A percentile compares a stretch with the other conserved stretches of the same genome.
Evolutionary conservation across 805 yeast genomes (phyloP).

Genomic region (Wickerhamomyces mucosus): DNA sequence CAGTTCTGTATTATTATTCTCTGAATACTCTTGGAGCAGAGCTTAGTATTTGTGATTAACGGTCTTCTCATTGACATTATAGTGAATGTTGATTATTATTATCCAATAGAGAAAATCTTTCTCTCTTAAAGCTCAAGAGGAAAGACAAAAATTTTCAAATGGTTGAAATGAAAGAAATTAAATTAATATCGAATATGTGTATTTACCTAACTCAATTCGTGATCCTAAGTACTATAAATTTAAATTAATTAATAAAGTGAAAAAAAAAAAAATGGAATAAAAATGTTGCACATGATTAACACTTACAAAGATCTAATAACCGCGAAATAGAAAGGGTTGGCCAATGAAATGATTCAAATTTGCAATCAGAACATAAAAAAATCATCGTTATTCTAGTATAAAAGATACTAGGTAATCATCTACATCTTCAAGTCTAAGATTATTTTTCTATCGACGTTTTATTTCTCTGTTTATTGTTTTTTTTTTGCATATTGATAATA

Average conservation of each 20-base stretch:
- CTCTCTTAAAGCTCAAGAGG: neutral
- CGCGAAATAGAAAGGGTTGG: neutral
- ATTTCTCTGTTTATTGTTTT: no score
- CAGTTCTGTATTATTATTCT: neutral
- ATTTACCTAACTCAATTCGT: neutral
- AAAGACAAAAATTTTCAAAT: neutral
- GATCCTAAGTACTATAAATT: neutral
- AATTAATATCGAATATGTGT: neutral
- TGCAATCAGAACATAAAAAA: neutral
- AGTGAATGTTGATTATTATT: no score
- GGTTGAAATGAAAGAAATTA: neutral
- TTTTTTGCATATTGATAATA: no score
- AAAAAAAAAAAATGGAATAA: no score
- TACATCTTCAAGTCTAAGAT: no score
- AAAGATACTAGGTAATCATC: no score
- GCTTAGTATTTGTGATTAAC: neutral
- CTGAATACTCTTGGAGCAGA: neutral
- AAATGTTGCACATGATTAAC: neutral
- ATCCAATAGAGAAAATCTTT: neutral
- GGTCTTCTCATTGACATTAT: neutral
- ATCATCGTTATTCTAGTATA: no score
- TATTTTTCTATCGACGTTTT: no score
- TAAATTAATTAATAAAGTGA: neutral
- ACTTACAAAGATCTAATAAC: neutral
- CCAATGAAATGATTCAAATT: neutral